Conservation (phyloP, 2,329 filamentous ascomycete species). For the Leptographium lundbergii region DNA sequence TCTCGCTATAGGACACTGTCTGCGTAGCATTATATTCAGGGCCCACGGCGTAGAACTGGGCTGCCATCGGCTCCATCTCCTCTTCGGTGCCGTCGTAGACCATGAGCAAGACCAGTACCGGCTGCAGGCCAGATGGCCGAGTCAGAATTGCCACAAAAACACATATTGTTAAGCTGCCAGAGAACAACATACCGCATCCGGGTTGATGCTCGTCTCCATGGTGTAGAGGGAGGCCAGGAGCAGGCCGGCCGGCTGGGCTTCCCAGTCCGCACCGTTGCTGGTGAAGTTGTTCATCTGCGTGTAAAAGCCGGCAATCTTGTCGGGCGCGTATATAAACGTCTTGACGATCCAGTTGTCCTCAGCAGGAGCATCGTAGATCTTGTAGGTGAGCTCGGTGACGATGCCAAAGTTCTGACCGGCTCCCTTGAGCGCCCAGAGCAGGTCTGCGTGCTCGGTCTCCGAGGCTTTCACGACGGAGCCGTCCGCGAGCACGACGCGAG, state of each 20-base stretch:
- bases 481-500: conserved; percentile 25
- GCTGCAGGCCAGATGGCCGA: neutral
- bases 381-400: neutral
- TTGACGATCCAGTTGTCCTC: neutral
- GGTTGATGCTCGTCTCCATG: neutral
- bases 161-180: neutral
- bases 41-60: neutral
- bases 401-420: conserved; percentile 16
- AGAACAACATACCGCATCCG: neutral
- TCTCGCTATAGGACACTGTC: neutral
- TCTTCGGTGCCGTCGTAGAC: neutral
- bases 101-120: neutral
- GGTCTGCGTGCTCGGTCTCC: conserved; percentile 20
- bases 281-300: neutral
- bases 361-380: neutral
- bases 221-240: neutral
- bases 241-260: neutral
- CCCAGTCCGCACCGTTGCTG: neutral
- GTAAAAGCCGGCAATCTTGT: neutral
- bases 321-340: neutral
- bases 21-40: neutral
- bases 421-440: conserved; percentile 29
- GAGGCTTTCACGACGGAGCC: conserved; percentile 21
- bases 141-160: neutral
- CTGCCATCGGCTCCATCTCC: neutral